Conservation (phyloP, 495 filamentous ascomycete genomes). For the Daldinia concentrica region DNA sequence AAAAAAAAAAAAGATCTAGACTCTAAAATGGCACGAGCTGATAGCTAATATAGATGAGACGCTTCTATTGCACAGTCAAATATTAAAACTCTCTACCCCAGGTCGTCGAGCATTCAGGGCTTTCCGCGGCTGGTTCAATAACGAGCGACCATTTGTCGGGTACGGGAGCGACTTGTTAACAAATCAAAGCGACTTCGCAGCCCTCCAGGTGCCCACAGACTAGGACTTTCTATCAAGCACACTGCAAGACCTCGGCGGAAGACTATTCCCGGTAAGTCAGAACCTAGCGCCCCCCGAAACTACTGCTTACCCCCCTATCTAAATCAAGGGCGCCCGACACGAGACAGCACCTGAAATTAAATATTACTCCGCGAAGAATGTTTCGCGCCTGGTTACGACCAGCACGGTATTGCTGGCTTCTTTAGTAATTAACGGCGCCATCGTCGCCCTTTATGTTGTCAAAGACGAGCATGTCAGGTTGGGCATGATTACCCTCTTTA, state of each 20-base stretch:
- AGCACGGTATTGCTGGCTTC: not conserved
- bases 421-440: not conserved
- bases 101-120: not conserved
- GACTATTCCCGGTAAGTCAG: not conserved
- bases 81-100: not conserved
- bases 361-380: not conserved
- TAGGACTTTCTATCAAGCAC: not conserved
- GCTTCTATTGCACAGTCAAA: not conserved
- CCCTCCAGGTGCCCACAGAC: not conserved
- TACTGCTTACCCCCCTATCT: not conserved
- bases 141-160: slow-evolving; percentile 1
- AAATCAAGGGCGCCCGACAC: not conserved
- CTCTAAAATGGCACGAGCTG: not conserved
- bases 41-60: not conserved
- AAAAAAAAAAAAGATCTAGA: not conserved
- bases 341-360: not conserved
- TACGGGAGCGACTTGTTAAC: not conserved
- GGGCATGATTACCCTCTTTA: not conserved
- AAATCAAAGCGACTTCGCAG: not conserved
- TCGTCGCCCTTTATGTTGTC: not conserved
- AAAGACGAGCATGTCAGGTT: not conserved
- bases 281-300: not conserved
- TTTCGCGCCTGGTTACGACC: not conserved
- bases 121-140: slow-evolving; percentile 3
- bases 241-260: not conserved